Base-by-base conservation (phyloP, 495 filamentous ascomycete genomes). In the Terfezia boudieri region DNA sequence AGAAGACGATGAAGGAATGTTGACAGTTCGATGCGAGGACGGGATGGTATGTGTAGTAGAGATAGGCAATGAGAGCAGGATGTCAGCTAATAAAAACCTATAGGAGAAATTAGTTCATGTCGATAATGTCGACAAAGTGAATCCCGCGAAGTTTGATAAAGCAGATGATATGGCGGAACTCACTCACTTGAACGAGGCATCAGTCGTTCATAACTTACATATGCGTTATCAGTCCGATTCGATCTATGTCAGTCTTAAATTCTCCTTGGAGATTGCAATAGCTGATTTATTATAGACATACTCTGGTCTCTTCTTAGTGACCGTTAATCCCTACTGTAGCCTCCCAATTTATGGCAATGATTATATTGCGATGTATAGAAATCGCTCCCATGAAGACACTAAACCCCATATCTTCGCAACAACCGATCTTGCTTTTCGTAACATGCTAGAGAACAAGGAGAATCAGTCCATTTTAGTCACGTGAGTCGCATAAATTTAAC, bases 151-250 rank as follows among this genome's bases (percentile, higher is more conserved):
- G 64, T 99, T 99, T 65, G 92, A 99, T 73, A 95, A 90, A 67
- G 89, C 90, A 8, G 83, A 94, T 70, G 92, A 99, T 65, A 99
- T 99, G 92, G 90, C 92, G 2, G 90, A 96, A 68, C 72, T 99
- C 60, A 99, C 92, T 12, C 90, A 96, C 64, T 69, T 99, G 48
- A 99, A 99, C 65, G 92, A 99, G 69, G 82, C 88, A 9, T 96
- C 90, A 0, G 92, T 99, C 56, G 88, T 99, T 36, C 86, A 99
- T 69, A 99, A 99, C 61, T 74, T 99, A 36, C 82, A 93, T 52
- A 83, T 82, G 70, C 73, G 92, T 65, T 96, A 99, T 62, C 85
- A 94, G 66, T 75, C 90, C 10, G 90, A 99, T 64, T 67, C 96
- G 37, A 99, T 99, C 49, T 99, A 99, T 67, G 79, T 81, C 53